Evolutionary conservation across 1,139 yeast genomes (phyloP), one percentile per base, ranked within the genome.

Genomic region (Yamadazyma epiphylla): DNA sequence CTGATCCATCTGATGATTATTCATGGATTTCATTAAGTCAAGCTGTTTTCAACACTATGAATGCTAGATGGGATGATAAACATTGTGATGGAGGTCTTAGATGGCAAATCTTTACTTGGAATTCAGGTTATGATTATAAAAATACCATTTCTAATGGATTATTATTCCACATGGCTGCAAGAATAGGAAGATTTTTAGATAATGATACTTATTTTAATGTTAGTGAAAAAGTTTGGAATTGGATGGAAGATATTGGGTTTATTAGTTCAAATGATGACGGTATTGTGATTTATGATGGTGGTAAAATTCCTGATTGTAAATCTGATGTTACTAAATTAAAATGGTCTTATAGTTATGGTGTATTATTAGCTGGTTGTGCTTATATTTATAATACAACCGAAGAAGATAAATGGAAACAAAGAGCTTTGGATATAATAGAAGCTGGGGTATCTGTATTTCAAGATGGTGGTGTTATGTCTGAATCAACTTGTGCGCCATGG

Each of bases 321-420:
- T 47, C 77, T 3, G 64, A 66, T 19, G 48, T 77, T 24, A 66
- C 77, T 20, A 56, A 58, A 23, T 64, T 67, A 24, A 77, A 76
- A 51, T 85, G 94, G 94, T 73, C 87, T 11, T 85, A 85, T 54
- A 82, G 83, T 51, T 82, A 80, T 51, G 95, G 89, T n/a, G 65
- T 82, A 19, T 56, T 80, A 54, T 53, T 84, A 48, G 64, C 83
- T 2, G 95, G 95, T 2, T 58, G 77, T 38, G 94, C 94, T 1
- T 81, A 75, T 49, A 51, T 85, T 51, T 82, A 80, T 56, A 73
- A 81, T 49, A 59, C 64, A 40, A 84, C 94, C n/a, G 56, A 59
- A 14, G 74, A 77, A 38, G 58, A 53, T 4, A 48, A 48, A 16
- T 85, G 94, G 94, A 53, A 60, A 20, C 59, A 63, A 19, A 71